Percentiles rank a stretch among this genome's conserved stretches.
These are phyloP conservation scores for Trametes elegans DNA, from an alignment of 768 basidiomycete genomes.

Conservation along the genomic window DNA sequence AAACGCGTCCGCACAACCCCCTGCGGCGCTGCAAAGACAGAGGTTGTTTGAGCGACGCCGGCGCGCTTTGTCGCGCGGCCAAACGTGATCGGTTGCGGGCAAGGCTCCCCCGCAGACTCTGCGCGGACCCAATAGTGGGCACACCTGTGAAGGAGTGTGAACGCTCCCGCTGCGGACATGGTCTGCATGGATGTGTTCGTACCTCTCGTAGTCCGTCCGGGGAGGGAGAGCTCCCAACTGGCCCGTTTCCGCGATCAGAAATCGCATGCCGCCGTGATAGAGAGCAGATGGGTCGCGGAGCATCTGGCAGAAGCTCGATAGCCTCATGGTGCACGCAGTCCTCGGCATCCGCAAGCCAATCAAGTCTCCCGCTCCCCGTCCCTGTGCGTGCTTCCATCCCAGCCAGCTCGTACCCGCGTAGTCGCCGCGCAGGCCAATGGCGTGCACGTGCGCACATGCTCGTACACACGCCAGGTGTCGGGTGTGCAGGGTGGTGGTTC, in stretches of 20 bases:
- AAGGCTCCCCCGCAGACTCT: too few relatives aligned
- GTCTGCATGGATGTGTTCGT: not conserved
- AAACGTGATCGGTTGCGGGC: too few relatives aligned
- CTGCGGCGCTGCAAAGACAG: not conserved
- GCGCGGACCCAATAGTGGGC: too few relatives aligned
- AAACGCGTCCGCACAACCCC: not conserved
- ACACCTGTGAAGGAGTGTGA: too few relatives aligned
- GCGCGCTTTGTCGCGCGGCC: too few relatives aligned
- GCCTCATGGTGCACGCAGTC: not conserved
- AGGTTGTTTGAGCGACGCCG: not conserved
- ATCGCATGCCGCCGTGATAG: not conserved
- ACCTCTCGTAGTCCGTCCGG: not conserved
- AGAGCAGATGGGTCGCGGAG: not conserved
- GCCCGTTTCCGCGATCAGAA: not conserved
- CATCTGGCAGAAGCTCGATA: constrained; percentile 1
- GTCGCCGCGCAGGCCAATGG: not conserved
- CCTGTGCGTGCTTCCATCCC: not conserved
- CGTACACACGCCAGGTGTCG: too few relatives aligned
- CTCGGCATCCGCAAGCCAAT: constrained; percentile 2
- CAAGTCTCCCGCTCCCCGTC: not conserved
- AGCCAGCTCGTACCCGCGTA: too few relatives aligned
- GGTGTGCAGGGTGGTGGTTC: too few relatives aligned
- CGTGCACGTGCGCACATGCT: too few relatives aligned
- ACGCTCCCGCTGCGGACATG: not conserved
- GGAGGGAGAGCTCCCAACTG: not conserved